Evolutionary conservation across 768 basidiomycete genomes (phyloP).

Genomic region (Paxillus involutus): DNA sequence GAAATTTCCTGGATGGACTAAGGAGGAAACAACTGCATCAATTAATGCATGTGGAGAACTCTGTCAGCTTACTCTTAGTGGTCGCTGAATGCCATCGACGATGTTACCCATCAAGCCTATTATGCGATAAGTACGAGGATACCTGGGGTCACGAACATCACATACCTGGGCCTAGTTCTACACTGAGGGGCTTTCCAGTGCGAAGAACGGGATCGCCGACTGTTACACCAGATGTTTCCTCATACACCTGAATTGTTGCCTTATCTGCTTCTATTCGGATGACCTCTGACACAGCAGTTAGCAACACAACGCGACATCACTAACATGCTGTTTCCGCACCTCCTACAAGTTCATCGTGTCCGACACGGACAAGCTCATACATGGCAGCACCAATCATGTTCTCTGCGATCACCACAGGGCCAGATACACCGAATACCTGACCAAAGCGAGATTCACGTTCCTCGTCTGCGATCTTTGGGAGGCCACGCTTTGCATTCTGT

Average conservation of each 20-base stretch:
- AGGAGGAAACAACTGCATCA: constrained; percentile 7
- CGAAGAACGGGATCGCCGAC: constrained; percentile 97
- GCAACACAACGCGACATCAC: neutral
- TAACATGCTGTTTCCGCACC: constrained; percentile 48
- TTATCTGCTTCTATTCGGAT: constrained; percentile 98
- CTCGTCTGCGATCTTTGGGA: constrained; percentile 88
- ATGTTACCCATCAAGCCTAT: constrained; percentile 99
- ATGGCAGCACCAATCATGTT: constrained; percentile 96
- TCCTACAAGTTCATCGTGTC: constrained; percentile 97
- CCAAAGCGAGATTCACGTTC: constrained; percentile 86
- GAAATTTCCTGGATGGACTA: constrained; percentile 94
- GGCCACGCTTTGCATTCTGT: constrained; percentile 83
- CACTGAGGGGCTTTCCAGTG: constrained; percentile 96
- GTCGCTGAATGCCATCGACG: constrained; percentile 95
- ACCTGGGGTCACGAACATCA: constrained; percentile 1
- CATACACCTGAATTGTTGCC: constrained; percentile 98
- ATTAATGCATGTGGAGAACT: neutral
- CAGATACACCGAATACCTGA: constrained; percentile 92
- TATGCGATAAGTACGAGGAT: constrained; percentile 2
- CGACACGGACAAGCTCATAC: constrained; percentile 98
- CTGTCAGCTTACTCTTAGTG: constrained; percentile 64
- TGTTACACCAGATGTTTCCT: constrained; percentile 98
- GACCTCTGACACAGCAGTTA: constrained; percentile 69
- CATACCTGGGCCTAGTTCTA: constrained; percentile 95
- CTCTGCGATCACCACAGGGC: constrained; percentile 94